Evolutionary conservation across 1,284 basidiomycete species (phyloP).

Genomic region (Ceratobasidium sp.): DNA sequence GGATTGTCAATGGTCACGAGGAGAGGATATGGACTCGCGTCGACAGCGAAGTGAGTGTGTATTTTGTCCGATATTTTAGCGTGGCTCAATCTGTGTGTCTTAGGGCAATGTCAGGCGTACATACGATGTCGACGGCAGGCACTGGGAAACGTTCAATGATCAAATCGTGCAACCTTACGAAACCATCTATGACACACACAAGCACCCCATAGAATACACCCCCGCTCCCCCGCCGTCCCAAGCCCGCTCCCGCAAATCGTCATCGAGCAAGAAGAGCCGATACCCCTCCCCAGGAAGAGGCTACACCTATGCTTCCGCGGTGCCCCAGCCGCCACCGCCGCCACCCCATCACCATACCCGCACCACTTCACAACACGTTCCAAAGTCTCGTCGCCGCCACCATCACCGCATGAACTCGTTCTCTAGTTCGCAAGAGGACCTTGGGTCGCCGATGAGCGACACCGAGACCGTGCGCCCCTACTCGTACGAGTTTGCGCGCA

Average conservation of each 20-base stretch:
- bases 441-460: constrained; percentile 24
- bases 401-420: constrained; percentile 32
- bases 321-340: constrained; percentile 8
- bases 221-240: constrained; percentile 27
- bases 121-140: constrained; percentile 22
- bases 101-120: constrained; percentile 37
- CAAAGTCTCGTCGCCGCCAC: constrained; percentile 11
- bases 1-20: constrained; percentile 35
- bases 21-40: constrained; percentile 28
- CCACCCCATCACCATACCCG: constrained; percentile 22
- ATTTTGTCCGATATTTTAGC: neutral
- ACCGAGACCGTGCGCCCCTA: constrained; percentile 35
- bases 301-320: constrained; percentile 26
- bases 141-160: constrained; percentile 40
- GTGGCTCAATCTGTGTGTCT: constrained; percentile 3
- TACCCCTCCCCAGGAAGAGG: constrained; percentile 22
- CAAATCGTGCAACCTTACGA: constrained; percentile 29
- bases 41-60: constrained; percentile 10
- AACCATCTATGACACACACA: constrained; percentile 20
- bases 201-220: constrained; percentile 20
- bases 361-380: constrained; percentile 26
- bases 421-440: constrained; percentile 23
- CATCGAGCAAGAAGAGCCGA: constrained; percentile 26
- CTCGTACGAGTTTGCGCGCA: constrained; percentile 35
- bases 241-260: constrained; percentile 30